These are phyloP conservation scores for Daphne laureola DNA, from an alignment of 441 rosid genomes.

Conservation along the genomic window DNA sequence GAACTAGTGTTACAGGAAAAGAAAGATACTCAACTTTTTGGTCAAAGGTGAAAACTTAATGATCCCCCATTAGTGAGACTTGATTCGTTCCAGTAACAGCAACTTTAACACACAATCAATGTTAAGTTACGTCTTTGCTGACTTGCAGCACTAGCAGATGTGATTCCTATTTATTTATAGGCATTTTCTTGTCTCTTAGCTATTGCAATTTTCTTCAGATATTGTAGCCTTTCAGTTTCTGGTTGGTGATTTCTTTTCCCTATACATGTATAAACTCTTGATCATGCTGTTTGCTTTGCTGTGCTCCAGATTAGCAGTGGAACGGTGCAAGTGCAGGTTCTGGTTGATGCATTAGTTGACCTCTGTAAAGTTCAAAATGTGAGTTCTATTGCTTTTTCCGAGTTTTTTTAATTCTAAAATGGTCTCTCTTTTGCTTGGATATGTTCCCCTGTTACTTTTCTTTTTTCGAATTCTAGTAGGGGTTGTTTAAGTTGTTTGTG, in stretches of 20 bases:
- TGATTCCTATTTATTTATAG: too few relatives aligned
- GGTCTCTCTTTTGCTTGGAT: background rate
- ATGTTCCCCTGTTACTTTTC: background rate
- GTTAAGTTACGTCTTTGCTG: too few relatives aligned
- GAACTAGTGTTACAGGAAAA: too few relatives aligned
- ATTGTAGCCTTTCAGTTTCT: background rate
- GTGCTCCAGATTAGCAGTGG: conserved; percentile 59
- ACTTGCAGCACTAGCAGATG: too few relatives aligned
- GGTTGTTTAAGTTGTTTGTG: background rate
- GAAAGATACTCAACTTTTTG: too few relatives aligned
- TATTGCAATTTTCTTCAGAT: too few relatives aligned
- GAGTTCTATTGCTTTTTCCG: conserved; percentile 17
- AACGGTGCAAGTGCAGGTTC: conserved; percentile 45
- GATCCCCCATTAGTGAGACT: too few relatives aligned
- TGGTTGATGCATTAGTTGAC: conserved; percentile 61
- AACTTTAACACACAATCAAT: too few relatives aligned
- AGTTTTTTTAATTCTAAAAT: background rate
- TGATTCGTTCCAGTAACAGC: too few relatives aligned
- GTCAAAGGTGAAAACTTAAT: too few relatives aligned
- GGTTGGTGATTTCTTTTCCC: conserved; percentile 8
- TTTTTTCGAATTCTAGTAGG: background rate
- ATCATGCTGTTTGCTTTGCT: conserved; percentile 13
- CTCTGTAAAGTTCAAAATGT: conserved; percentile 64
- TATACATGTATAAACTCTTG: too few relatives aligned
- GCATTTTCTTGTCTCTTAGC: too few relatives aligned